Conservation (phyloP, 2,329 filamentous ascomycete genomes). For the Colletotrichum euphorbiae region DNA sequence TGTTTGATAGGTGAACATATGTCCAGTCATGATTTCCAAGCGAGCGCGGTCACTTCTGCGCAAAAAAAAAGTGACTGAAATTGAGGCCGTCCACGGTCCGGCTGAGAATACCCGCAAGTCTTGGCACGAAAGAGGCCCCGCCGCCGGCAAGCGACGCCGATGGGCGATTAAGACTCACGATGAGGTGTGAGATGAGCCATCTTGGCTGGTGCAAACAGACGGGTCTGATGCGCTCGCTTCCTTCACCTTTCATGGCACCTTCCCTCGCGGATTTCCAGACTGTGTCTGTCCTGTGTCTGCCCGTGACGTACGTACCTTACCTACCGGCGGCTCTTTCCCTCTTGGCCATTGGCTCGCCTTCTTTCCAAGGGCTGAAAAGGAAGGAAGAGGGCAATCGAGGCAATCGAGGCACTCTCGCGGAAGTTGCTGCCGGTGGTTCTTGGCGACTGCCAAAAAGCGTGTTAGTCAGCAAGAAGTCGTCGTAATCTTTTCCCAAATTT, state of each 20-base stretch:
- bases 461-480: slow-evolving; percentile 38
- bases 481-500: slow-evolving; percentile 40
- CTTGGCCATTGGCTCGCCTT: not conserved
- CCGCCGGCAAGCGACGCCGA: slow-evolving; percentile 6
- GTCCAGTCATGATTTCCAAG: not conserved
- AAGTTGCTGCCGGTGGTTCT: slow-evolving; percentile 36
- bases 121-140: slow-evolving; percentile 24
- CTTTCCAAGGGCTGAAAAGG: slow-evolving; percentile 9
- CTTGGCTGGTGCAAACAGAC: no score
- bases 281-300: not conserved
- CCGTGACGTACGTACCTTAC: slow-evolving; percentile 4
- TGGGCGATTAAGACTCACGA: not conserved
- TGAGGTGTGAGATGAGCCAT: not conserved
- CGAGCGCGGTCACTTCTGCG: slow-evolving; percentile 1
- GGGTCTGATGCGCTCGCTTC: no score
- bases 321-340: not conserved
- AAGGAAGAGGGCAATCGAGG: slow-evolving; percentile 18
- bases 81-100: slow-evolving; percentile 15
- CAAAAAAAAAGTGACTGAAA: not conserved
- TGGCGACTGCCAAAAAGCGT: slow-evolving; percentile 16
- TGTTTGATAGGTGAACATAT: not conserved
- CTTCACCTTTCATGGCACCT: no score
- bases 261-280: not conserved
- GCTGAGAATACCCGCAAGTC: slow-evolving; percentile 1
- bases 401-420: slow-evolving; percentile 17